phyloP scores from a whole-genome alignment of 441 rosid species.

The Bocquillonia castaneifolia region DNA sequence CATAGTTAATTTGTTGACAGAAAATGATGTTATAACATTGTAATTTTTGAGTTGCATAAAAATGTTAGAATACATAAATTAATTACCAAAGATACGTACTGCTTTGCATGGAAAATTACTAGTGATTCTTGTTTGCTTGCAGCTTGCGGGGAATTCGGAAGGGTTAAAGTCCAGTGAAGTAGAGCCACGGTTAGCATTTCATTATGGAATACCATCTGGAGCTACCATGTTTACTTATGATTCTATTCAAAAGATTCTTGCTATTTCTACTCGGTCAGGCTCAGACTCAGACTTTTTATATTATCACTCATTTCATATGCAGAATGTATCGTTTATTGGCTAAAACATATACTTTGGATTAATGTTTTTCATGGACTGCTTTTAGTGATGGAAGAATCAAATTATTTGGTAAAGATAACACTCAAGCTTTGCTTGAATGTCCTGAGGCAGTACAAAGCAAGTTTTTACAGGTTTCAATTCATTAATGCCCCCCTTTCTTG shows the following conservation, averaged over 20 bases:
- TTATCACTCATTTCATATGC: neutral
- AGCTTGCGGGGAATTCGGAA: slow-evolving; percentile 63
- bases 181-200: slow-evolving; percentile 67
- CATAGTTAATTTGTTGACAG: too few species aligned
- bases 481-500: slow-evolving; percentile 7
- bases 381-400: slow-evolving; percentile 84
- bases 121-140: slow-evolving; percentile 17
- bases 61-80: too few species aligned
- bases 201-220: slow-evolving; percentile 84
- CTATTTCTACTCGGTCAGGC: slow-evolving; percentile 67
- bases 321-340: neutral
- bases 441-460: slow-evolving; percentile 60
- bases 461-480: slow-evolving; percentile 59
- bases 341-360: neutral
- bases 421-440: slow-evolving; percentile 65
- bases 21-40: too few species aligned
- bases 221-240: slow-evolving; percentile 68
- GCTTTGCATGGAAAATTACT: neutral
- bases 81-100: too few species aligned
- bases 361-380: neutral
- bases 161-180: slow-evolving; percentile 65
- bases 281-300: neutral
- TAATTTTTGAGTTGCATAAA: too few species aligned
- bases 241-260: slow-evolving; percentile 62
- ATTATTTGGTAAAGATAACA: slow-evolving; percentile 64